These are phyloP conservation scores for Trichomonascaceae sp. DNA, from an alignment of 1,139 yeast genomes.

Conservation along the genomic window DNA sequence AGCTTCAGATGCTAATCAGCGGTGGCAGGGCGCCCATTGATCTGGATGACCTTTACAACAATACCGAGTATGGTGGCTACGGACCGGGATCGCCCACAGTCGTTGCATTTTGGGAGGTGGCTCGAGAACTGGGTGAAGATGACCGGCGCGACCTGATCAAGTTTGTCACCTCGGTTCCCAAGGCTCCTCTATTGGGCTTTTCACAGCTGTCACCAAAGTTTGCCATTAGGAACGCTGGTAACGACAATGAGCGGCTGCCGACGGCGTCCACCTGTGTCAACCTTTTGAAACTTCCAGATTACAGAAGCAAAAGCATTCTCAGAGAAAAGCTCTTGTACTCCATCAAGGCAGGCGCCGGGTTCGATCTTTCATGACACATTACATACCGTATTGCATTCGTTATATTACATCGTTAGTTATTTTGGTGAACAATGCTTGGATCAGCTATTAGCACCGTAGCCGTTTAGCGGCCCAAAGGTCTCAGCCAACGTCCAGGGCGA, in stretches of 20 bases:
- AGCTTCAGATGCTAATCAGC: conserved; percentile 71
- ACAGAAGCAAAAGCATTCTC: conserved; percentile 44
- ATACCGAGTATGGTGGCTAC: conserved; percentile 62
- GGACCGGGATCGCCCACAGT: conserved; percentile 39
- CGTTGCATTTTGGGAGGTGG: conserved; percentile 58
- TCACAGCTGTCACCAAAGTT: conserved; percentile 59
- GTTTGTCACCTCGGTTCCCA: conserved; percentile 82
- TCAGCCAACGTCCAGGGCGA: neutral
- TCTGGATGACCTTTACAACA: conserved; percentile 48
- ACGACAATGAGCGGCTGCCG: conserved; percentile 45
- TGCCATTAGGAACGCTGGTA: conserved; percentile 66
- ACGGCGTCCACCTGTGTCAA: conserved; percentile 93
- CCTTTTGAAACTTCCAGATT: conserved; percentile 73
- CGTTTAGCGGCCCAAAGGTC: no score
- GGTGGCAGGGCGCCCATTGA: conserved; percentile 67
- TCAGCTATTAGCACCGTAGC: no score
- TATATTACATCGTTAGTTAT: no score
- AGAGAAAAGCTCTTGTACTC: conserved; percentile 59
- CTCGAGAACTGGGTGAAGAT: conserved; percentile 49
- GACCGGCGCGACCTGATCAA: conserved; percentile 56
- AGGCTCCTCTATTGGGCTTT: conserved; percentile 88
- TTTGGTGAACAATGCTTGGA: no score
- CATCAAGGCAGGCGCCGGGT: conserved; percentile 71
- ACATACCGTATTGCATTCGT: no score
- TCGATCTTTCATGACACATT: conserved; percentile 57